Evolutionary conservation across 1,139 yeast genomes (phyloP).

Genomic region (Taphrina flavorubra): DNA sequence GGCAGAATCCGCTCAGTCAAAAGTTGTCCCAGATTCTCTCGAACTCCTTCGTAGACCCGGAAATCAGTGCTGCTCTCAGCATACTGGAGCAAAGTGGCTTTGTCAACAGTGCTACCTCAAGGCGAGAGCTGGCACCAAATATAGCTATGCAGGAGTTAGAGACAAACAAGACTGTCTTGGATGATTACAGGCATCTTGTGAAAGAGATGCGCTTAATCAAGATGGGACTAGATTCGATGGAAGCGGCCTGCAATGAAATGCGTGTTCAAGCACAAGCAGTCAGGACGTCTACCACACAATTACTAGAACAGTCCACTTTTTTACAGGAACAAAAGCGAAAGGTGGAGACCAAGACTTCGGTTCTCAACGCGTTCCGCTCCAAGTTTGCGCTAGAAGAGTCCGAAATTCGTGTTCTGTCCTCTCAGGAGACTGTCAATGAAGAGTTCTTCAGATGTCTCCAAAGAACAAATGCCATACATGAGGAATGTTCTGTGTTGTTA

Average conservation of each 20-base stretch:
- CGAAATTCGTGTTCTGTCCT: constrained; percentile 58
- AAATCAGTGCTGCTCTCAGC: constrained; percentile 51
- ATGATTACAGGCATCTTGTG: constrained; percentile 59
- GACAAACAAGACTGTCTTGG: constrained; percentile 64
- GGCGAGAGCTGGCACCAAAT: constrained; percentile 68
- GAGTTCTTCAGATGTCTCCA: constrained; percentile 68
- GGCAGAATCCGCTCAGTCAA: constrained; percentile 31
- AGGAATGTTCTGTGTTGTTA: constrained; percentile 70
- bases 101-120: constrained; percentile 51
- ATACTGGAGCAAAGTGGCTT: constrained; percentile 50
- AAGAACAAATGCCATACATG: constrained; percentile 68
- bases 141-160: constrained; percentile 74
- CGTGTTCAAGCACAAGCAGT: constrained; percentile 47
- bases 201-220: constrained; percentile 21
- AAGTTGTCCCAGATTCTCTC: constrained; percentile 49
- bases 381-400: constrained; percentile 73
- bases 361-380: constrained; percentile 19
- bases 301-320: constrained; percentile 53
- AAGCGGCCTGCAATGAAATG: constrained; percentile 18
- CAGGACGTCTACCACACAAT: constrained; percentile 49
- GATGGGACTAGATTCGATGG: constrained; percentile 3
- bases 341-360: constrained; percentile 17
- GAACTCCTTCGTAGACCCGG: constrained; percentile 52
- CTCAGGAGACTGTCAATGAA: constrained; percentile 53
- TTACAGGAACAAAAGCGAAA: constrained; percentile 52